Conservation (phyloP, 1,284 basidiomycete species). For the Naganishia albida region DNA sequence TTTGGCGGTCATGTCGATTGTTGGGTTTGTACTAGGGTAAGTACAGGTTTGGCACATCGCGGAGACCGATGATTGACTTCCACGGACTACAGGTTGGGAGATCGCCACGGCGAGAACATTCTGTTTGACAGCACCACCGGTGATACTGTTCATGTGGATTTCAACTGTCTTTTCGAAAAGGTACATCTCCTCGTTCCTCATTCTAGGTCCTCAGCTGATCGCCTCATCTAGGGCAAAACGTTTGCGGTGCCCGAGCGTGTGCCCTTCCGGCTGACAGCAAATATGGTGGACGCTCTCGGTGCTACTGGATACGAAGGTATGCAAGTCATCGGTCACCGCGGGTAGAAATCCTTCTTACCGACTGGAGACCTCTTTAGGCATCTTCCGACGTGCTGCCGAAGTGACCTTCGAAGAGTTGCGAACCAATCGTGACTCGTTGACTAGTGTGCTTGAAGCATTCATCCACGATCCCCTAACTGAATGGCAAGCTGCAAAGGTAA, state of each 20-base stretch:
- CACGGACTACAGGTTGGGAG: constrained; percentile 72
- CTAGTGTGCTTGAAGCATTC: constrained; percentile 96
- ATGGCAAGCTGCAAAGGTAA: constrained; percentile 67
- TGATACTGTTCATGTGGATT: constrained; percentile 94
- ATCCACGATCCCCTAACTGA: constrained; percentile 97
- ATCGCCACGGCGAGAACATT: constrained; percentile 97
- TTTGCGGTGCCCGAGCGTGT: constrained; percentile 90
- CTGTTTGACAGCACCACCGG: constrained; percentile 85
- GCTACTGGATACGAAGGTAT: constrained; percentile 89
- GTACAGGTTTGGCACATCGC: constrained; percentile 38
- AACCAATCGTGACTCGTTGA: constrained; percentile 88
- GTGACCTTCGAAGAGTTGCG: constrained; percentile 84
- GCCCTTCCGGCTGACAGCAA: constrained; percentile 94
- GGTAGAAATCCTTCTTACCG: not conserved
- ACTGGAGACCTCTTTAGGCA: constrained; percentile 60
- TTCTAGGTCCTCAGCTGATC: not conserved
- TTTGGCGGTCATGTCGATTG: constrained; percentile 97
- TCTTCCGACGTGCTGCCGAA: constrained; percentile 90
- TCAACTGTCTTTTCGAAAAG: constrained; percentile 98
- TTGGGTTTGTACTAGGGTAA: constrained; percentile 93
- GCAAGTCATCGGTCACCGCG: constrained; percentile 29
- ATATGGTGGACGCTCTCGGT: constrained; percentile 89
- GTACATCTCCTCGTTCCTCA: constrained; percentile 49
- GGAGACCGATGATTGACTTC: not conserved
- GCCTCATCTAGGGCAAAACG: constrained; percentile 66